Evolutionary conservation across 306 rosid species (phyloP), one percentile per base, ranked within the genome.

Genomic region (Castanea crenata): DNA sequence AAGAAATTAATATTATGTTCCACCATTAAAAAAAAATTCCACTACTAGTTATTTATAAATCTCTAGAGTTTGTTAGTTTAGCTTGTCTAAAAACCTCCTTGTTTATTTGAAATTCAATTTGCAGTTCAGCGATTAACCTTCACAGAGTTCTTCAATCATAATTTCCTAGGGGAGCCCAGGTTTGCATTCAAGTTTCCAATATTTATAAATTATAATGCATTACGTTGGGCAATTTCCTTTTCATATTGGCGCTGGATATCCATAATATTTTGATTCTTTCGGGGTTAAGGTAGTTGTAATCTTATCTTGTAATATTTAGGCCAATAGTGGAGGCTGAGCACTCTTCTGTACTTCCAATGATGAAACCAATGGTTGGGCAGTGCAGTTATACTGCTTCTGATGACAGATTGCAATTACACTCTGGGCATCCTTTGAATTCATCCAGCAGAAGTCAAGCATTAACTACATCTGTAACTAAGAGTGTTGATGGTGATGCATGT

Each of bases 121-220:
- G 88, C 94, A 93, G 99, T 80, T 82, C 94, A 96, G 89, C 92
- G 99, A 75, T 83, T 96, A 73, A 88, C 96, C 49, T 96, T 93
- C 87, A 79, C 76, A 82, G 97, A 90, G 76, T 93, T 96, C 87
- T 96, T 96, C 80, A 23, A 82, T 81, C 98, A 96, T 85, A 87
- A 79, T 56, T 93, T 93, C 85, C 85, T 96, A 20, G 68, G 32
- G 71, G 93, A 86, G 74, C 76, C 87, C 51, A 88, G 99, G 99
- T 95, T 78, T 75, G 52, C 31, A 68, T 59, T 73, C 79, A 72
- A 70, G 25, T 25, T 35, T 18, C 49, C 55, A 23, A 32, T n/a
- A 29, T 35, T 71, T 6, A 52, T 41, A 8, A 41, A 69, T 73
- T 44, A 49, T 64, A 64, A 27, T 41, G 38, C 58, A 23, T 41